phyloP scores from a whole-genome alignment of 352 stramenopile species.

The Phytophthora tentaculata region DNA sequence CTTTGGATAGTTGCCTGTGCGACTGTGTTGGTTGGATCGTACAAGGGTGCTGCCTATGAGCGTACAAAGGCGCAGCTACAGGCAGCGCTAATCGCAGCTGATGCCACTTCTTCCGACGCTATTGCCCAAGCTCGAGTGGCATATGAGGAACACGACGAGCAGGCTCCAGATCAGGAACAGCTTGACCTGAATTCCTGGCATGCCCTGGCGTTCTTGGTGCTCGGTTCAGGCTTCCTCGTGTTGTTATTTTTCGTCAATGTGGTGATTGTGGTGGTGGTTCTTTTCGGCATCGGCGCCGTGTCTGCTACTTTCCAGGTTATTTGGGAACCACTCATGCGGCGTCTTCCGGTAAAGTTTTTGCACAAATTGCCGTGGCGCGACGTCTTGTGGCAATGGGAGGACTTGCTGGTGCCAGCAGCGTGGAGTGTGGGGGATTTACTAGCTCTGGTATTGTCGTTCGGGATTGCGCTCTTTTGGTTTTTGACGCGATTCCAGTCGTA shows the following conservation, averaged over 20 bases:
- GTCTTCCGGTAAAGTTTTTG: constrained; percentile 32
- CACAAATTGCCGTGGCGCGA: constrained; percentile 54
- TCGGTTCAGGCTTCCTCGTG: constrained; percentile 90
- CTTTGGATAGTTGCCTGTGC: constrained; percentile 81
- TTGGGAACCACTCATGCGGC: constrained; percentile 63
- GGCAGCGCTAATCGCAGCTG: constrained; percentile 48
- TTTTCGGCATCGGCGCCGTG: constrained; percentile 68
- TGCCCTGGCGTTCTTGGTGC: constrained; percentile 90
- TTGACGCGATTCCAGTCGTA: constrained; percentile 80
- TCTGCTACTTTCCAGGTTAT: constrained; percentile 63
- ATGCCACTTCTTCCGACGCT: constrained; percentile 60
- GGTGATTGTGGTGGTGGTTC: constrained; percentile 77
- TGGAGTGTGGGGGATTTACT: constrained; percentile 90
- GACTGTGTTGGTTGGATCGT: constrained; percentile 75
- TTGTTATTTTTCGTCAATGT: constrained; percentile 92
- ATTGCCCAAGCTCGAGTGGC: constrained; percentile 54
- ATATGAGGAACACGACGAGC: constrained; percentile 66
- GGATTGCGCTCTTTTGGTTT: constrained; percentile 66
- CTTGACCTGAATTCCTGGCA: constrained; percentile 91
- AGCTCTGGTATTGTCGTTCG: constrained; percentile 63
- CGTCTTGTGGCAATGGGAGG: constrained; percentile 49
- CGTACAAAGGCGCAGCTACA: constrained; percentile 70
- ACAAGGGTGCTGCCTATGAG: constrained; percentile 72
- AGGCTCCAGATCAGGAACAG: constrained; percentile 62
- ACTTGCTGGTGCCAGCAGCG: constrained; percentile 58